phyloP scores from a whole-genome alignment of 2,329 filamentous ascomycete genomes.

The Annulohypoxylon truncatum region DNA sequence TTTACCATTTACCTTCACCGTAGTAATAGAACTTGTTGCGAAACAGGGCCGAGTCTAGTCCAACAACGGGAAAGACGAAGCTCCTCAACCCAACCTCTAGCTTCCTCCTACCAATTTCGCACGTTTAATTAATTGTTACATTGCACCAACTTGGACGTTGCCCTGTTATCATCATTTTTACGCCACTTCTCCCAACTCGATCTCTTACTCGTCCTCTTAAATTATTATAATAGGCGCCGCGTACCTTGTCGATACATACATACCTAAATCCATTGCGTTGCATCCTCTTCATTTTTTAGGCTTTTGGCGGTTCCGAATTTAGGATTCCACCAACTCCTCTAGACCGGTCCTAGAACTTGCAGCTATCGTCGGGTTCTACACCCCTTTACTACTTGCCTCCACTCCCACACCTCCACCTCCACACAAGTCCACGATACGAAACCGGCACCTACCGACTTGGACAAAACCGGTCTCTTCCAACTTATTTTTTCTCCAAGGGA shows the following conservation, averaged over 20 bases:
- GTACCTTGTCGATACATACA: conserved; percentile 21
- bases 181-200: conserved; percentile 13
- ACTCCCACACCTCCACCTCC: conserved; percentile 4
- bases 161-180: conserved; percentile 15
- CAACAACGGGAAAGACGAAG: conserved; percentile 35
- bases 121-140: conserved; percentile 35
- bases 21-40: conserved; percentile 24
- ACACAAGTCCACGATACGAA: conserved; percentile 24
- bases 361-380: conserved; percentile 19
- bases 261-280: not conserved
- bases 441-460: conserved; percentile 31
- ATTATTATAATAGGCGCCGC: conserved; percentile 17
- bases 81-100: conserved; percentile 20
- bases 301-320: conserved; percentile 28
- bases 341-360: not conserved
- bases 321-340: conserved; percentile 2
- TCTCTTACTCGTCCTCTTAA: conserved; percentile 5
- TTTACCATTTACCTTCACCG: conserved; percentile 20
- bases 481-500: conserved; percentile 22
- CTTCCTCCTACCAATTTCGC: conserved; percentile 23
- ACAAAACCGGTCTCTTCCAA: conserved; percentile 13
- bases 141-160: conserved; percentile 16
- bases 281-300: conserved; percentile 16
- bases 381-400: conserved; percentile 1
- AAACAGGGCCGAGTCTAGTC: conserved; percentile 32